A percentile compares a stretch with the other conserved stretches of the same genome.
These are phyloP conservation scores for Globisporangium polare DNA, from an alignment of 352 stramenopile species.

Conservation along the genomic window DNA sequence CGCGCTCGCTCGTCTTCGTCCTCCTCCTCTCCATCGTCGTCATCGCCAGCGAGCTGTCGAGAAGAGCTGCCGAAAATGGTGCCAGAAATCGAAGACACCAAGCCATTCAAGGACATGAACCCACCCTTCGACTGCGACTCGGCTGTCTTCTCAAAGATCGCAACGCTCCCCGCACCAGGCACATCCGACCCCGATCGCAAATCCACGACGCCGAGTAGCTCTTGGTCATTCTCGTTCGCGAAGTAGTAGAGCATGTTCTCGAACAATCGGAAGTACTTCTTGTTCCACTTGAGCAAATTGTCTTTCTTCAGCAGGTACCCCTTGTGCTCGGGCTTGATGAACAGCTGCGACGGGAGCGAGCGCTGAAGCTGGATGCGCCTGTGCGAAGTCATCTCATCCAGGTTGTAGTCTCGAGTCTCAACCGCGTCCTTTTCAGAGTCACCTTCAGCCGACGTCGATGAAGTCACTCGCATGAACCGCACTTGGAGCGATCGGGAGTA, in stretches of 20 bases:
- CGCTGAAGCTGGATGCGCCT: conserved; percentile 77
- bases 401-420: conserved; percentile 85
- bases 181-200: conserved; percentile 62
- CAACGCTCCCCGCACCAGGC: conserved; percentile 65
- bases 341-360: conserved; percentile 77
- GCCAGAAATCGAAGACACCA: conserved; percentile 77
- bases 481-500: conserved; percentile 72
- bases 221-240: conserved; percentile 76
- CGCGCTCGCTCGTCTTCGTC: conserved; percentile 48
- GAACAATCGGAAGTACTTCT: conserved; percentile 86
- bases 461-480: conserved; percentile 87
- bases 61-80: conserved; percentile 69
- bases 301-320: conserved; percentile 85
- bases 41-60: conserved; percentile 38
- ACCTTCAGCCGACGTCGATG: conserved; percentile 44
- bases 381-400: conserved; percentile 84
- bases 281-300: conserved; percentile 88
- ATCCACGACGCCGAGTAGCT: conserved; percentile 82
- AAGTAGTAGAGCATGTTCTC: conserved; percentile 90
- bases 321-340: conserved; percentile 73
- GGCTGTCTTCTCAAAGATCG: conserved; percentile 77
- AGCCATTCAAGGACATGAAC: conserved; percentile 78
- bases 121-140: conserved; percentile 47
- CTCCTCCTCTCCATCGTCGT: conserved; percentile 29
- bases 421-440: conserved; percentile 77